A percentile compares a stretch with the other conserved stretches of the same genome.
Conservation (phyloP, 805 yeast genomes). For the Yamadazyma kitorensis region DNA sequence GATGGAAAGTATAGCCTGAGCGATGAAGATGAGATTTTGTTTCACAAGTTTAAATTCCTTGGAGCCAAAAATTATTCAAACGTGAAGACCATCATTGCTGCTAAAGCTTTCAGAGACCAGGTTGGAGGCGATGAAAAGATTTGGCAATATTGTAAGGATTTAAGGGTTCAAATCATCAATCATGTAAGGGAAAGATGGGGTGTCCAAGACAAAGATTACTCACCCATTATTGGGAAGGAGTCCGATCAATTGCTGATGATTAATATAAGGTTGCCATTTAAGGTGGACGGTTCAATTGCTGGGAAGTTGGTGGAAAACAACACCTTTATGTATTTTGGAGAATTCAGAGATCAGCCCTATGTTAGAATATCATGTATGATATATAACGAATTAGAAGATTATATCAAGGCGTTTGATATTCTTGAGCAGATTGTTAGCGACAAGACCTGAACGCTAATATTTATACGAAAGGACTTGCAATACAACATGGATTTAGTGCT, state of each 20-base stretch:
- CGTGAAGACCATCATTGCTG: constrained; percentile 42
- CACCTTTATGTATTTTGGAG: constrained; percentile 1
- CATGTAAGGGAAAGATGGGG: constrained; percentile 10
- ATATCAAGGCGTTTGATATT: constrained; percentile 41
- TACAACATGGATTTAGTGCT: no score
- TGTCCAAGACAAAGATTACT: background rate
- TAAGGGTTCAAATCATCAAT: constrained; percentile 27
- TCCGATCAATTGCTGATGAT: no score
- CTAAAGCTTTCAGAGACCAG: constrained; percentile 51
- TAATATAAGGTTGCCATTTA: constrained; percentile 9
- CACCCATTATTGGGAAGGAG: no score
- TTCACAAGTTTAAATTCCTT: constrained; percentile 46
- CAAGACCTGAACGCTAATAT: no score
- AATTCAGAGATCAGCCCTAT: constrained; percentile 17
- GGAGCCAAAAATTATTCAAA: constrained; percentile 53
- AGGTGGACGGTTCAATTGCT: background rate
- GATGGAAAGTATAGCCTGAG: no score
- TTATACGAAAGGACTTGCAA: no score
- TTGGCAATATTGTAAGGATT: constrained; percentile 40
- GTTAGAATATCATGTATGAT: constrained; percentile 58
- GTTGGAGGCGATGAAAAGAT: constrained; percentile 64
- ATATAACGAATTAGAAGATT: constrained; percentile 58
- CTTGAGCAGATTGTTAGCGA: no score
- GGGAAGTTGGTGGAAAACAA: no score
- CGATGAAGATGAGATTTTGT: constrained; percentile 29